Base-by-base conservation (phyloP, 306 rosid species). In the Begonia peltatifolia region DNA sequence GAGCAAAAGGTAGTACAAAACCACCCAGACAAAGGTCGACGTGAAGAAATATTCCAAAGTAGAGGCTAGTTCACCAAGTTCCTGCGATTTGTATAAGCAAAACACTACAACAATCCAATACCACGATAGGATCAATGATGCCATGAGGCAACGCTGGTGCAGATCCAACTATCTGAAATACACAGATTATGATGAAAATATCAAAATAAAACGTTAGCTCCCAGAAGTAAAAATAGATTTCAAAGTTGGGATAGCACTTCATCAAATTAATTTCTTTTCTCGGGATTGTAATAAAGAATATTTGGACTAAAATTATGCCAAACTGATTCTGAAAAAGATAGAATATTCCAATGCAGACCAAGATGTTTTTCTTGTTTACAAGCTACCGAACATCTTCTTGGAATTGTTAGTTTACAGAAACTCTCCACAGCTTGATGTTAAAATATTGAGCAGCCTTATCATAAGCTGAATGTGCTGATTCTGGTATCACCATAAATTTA, bases 91-190 rank as follows among this genome's bases (percentile, higher is more conserved):
- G 12, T 38, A 35, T 61, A 63, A 59, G 38, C 38, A 30, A 30
- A 30, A 30, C 38, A 30, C 38, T 30, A 4, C 17, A 43, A 59
- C 30, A 54, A 17, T 57, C 47, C 63, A 81, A 49, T 74, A 89
- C 97, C 78, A 76, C 82, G 6, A 89, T 85, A 59, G 95, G 97
- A 63, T 89, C 97, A 71, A 89, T 62, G 73, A 89, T 78, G 55
- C 97, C 97, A 76, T 89, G 97, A 69, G 95, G 97, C 65, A 59
- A 89, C 68, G 95, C 95, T 35, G 97, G 97, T 53, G 95, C 93
- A 68, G 97, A 89, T 63, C 97, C 97, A 67, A 89, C 94, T 72
- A 89, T 85, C 97, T 89, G 81, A 60, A 72, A 62, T 58, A 68
- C 54, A 46, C 69, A 60, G 56, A 41, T 44, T 44, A 50, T 16